phyloP scores from a whole-genome alignment of 768 basidiomycete genomes.

The Chalciporus sphaerocephalus region DNA sequence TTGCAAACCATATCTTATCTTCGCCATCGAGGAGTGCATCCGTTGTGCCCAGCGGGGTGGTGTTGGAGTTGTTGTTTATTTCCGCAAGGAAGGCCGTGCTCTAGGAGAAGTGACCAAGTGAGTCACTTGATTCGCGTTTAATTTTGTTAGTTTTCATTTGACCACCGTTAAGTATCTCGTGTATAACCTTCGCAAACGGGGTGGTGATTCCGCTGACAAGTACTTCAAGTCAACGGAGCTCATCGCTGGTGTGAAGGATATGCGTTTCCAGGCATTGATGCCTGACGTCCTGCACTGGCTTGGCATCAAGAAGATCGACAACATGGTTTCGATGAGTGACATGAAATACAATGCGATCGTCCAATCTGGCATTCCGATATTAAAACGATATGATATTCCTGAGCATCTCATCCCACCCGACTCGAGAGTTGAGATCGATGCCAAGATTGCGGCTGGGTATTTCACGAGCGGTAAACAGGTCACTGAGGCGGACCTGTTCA shows the following conservation, averaged over 20 bases:
- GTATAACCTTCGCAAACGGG: conserved; percentile 94
- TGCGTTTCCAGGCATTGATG: conserved; percentile 94
- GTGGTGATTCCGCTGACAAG: conserved; percentile 86
- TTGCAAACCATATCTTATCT: conserved; percentile 89
- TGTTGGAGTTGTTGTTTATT: conserved; percentile 90
- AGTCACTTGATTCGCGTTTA: conserved; percentile 18
- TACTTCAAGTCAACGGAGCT: conserved; percentile 94
- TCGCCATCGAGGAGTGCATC: conserved; percentile 92
- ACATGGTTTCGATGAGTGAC: conserved; percentile 88
- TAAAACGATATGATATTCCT: conserved; percentile 82
- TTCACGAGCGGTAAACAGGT: conserved; percentile 78
- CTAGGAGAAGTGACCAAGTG: conserved; percentile 92
- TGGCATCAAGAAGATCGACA: conserved; percentile 84
- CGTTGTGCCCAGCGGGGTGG: conserved; percentile 79
- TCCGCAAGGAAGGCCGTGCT: conserved; percentile 90
- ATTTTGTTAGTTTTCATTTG: not conserved
- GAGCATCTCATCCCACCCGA: conserved; percentile 87
- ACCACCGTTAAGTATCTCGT: conserved; percentile 66
- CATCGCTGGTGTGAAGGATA: conserved; percentile 92
- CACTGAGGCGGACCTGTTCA: conserved; percentile 72
- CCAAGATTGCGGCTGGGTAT: conserved; percentile 93
- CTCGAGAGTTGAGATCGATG: conserved; percentile 91
- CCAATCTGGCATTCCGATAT: conserved; percentile 78
- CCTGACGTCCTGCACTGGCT: conserved; percentile 96
- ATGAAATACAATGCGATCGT: conserved; percentile 96